Conservation (phyloP, 345 rosid species). For the Orychophragmus violaceus region DNA sequence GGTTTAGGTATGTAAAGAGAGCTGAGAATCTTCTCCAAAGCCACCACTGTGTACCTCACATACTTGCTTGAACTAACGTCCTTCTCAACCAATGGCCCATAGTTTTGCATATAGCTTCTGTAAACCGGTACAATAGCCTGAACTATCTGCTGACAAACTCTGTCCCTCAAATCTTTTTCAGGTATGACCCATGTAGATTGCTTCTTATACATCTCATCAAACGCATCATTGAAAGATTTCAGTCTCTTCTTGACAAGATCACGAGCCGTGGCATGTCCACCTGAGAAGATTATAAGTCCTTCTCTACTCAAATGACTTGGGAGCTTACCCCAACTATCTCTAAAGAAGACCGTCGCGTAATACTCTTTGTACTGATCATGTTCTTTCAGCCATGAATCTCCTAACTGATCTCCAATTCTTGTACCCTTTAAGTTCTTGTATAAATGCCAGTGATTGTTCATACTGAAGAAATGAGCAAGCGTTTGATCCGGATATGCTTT, state of each 20-base stretch:
- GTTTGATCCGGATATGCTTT: slow-evolving; percentile 62
- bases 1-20: slow-evolving; percentile 79
- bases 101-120: slow-evolving; percentile 96
- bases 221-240: slow-evolving; percentile 78
- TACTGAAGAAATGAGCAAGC: slow-evolving; percentile 62
- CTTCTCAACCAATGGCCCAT: slow-evolving; percentile 91
- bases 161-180: slow-evolving; percentile 89
- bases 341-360: slow-evolving; percentile 51
- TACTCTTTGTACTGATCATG: slow-evolving; percentile 84
- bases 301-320: slow-evolving; percentile 88
- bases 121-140: slow-evolving; percentile 82
- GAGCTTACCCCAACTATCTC: slow-evolving; percentile 92
- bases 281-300: slow-evolving; percentile 92
- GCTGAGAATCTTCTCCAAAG: slow-evolving; percentile 70
- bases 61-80: slow-evolving; percentile 82
- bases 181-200: slow-evolving; percentile 69
- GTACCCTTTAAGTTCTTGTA: slow-evolving; percentile 84
- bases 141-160: slow-evolving; percentile 64
- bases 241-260: slow-evolving; percentile 96
- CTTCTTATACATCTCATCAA: slow-evolving; percentile 74
- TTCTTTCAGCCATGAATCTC: slow-evolving; percentile 76
- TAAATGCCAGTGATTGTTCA: slow-evolving; percentile 92
- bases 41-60: slow-evolving; percentile 75
- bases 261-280: slow-evolving; percentile 98
- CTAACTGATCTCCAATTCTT: slow-evolving; percentile 64